Evolutionary conservation across 371 early-diverging fungal species (phyloP), one percentile per base, ranked within the genome.

Genomic region (Mucor piriformis): DNA sequence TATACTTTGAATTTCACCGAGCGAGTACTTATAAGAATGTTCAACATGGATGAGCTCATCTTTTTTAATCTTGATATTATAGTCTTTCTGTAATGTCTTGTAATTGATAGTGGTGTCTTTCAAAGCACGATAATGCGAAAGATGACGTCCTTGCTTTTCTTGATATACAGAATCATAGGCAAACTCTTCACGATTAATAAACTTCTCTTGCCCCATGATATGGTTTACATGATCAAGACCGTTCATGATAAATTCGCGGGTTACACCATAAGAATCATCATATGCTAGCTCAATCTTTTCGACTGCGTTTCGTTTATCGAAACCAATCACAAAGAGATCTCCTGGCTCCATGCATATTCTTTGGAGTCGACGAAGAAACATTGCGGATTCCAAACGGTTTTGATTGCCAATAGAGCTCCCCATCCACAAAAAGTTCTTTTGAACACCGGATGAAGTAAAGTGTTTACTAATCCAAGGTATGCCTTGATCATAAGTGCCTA

Each of bases 401-500:
- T 83, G 69, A 67, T 95, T 95, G 12, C 96, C 95, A 46, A 96
- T 88, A 0, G 93, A 92, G 12, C 92, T 91, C 0, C 96, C 96
- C 34, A 96, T 81, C 95, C 95, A 96, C 32, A 94, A 71, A 13
- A 93, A 72, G 5, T 83, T 77, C 70, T 91, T 92, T 38, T 79
- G 86, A 6, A 72, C 81, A 0, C 69, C 61, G 4, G 50, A 60
- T n/a, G 57, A 53, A 13, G 63, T 54, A 59, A 77, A 83, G 10
- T 72, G 44, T 32, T 82, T 81, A 38, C 75, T 76, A 16, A 80
- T 60, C 76, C 80, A 83, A 50, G 82, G 79, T 63, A 95, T 69
- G 6, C 86, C 87, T 72, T 94, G 91, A 48, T 94, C 93, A 67
- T 95, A 96, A 2, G 93, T 94, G 33, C 96, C 95, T 58, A 89